Evolutionary conservation across 805 yeast genomes (phyloP).

Genomic region (Candida qinlingensis): DNA sequence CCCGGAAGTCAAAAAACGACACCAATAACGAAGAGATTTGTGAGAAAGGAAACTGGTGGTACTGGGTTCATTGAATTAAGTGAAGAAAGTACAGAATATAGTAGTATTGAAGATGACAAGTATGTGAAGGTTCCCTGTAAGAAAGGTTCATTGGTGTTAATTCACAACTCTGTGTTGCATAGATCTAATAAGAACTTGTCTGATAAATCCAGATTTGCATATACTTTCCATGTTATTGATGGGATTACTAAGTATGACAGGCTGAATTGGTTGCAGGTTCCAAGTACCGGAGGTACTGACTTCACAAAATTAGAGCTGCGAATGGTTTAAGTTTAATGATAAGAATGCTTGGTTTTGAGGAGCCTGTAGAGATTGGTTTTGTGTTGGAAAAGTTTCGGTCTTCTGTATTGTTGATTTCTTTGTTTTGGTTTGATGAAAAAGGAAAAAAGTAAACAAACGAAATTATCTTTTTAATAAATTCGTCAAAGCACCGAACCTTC

Average conservation of each 20-base stretch:
- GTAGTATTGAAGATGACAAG: conserved; percentile 25
- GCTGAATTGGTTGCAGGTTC: conserved; percentile 74
- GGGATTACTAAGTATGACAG: conserved; percentile 57
- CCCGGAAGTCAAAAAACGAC: conserved; percentile 66
- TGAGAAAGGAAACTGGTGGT: conserved; percentile 47
- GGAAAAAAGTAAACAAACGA: conserved; percentile 2
- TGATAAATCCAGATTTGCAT: conserved; percentile 58
- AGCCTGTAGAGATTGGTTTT: no score
- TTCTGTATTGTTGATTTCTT: background rate
- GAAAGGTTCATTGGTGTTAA: conserved; percentile 67
- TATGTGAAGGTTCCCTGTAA: conserved; percentile 55
- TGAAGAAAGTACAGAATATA: conserved; percentile 24
- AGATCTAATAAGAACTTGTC: conserved; percentile 60
- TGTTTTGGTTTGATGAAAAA: background rate
- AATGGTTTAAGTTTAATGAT: no score
- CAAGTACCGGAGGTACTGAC: conserved; percentile 58
- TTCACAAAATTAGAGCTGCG: conserved; percentile 41
- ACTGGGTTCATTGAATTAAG: conserved; percentile 45
- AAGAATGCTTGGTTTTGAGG: no score
- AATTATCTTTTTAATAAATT: background rate
- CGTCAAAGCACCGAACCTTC: no score
- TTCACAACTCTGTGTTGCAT: conserved; percentile 68
- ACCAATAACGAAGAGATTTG: conserved; percentile 58
- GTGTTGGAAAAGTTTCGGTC: background rate
- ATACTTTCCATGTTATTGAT: conserved; percentile 76